A percentile compares a stretch with the other conserved stretches of the same genome.
These are phyloP conservation scores for Neospora caninum DNA, from an alignment of 169 alveolate species.

Conservation along the genomic window DNA sequence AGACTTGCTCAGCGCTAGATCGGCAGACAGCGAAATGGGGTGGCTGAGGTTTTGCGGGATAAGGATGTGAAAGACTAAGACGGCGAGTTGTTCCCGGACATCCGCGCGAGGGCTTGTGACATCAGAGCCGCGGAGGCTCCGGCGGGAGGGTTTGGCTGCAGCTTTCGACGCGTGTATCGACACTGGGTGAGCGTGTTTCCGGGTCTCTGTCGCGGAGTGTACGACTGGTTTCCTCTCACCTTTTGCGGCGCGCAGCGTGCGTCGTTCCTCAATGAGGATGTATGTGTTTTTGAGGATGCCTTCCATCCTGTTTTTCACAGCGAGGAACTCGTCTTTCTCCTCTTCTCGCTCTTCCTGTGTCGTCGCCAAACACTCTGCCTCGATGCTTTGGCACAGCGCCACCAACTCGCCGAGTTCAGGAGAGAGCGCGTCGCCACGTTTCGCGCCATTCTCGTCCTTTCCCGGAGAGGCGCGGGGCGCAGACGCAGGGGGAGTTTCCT, in stretches of 20 bases:
- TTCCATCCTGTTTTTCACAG: not conserved
- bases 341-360: not conserved
- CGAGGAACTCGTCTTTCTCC: slow-evolving; percentile 23
- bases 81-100: too few species aligned
- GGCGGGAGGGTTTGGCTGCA: too few species aligned
- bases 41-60: too few species aligned
- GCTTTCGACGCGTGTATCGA: too few species aligned
- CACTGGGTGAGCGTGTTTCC: too few species aligned
- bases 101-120: too few species aligned
- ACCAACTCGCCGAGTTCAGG: slow-evolving; percentile 4
- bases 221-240: not conserved
- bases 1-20: too few species aligned
- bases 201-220: too few species aligned
- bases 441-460: not conserved
- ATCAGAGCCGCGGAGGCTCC: too few species aligned
- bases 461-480: too few species aligned
- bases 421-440: not conserved
- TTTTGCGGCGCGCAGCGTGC: not conserved
- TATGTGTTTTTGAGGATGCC: not conserved
- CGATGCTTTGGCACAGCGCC: slow-evolving; percentile 20
- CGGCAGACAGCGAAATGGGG: too few species aligned
- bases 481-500: not conserved
- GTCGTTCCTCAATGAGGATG: not conserved
- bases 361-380: not conserved
- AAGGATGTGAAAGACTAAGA: too few species aligned